Percentiles rank a stretch among this genome's conserved stretches.
Evolutionary conservation across 2,329 filamentous ascomycete genomes (phyloP).

Genomic region (Phoma herbarum): DNA sequence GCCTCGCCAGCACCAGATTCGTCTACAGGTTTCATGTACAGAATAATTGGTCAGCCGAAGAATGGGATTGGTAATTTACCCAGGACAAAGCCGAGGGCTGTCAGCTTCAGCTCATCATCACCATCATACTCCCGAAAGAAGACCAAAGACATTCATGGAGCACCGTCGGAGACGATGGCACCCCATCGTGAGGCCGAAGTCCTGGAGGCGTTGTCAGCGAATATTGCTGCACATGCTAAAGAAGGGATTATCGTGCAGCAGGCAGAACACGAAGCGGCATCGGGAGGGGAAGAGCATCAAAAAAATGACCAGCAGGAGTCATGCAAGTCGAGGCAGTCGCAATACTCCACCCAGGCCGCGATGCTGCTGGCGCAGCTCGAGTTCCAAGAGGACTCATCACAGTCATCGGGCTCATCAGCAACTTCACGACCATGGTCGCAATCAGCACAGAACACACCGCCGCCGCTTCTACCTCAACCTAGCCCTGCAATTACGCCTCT

Average conservation of each 20-base stretch:
- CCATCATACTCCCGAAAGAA: slow-evolving; percentile 15
- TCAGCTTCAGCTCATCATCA: slow-evolving; percentile 41
- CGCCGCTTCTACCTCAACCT: slow-evolving; percentile 19
- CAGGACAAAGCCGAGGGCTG: slow-evolving; percentile 30
- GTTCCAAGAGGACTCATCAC: slow-evolving; percentile 42
- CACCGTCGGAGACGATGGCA: background rate
- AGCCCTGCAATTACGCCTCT: slow-evolving; percentile 44
- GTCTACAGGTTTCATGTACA: slow-evolving; percentile 41
- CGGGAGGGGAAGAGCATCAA: slow-evolving; percentile 3
- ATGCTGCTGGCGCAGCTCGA: slow-evolving; percentile 46
- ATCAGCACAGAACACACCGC: slow-evolving; percentile 29
- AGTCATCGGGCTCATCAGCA: slow-evolving; percentile 27
- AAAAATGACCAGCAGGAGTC: slow-evolving; percentile 15
- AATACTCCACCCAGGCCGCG: slow-evolving; percentile 49
- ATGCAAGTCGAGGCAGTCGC: slow-evolving; percentile 29
- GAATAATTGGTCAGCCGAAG: slow-evolving; percentile 30
- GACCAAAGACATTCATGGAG: background rate
- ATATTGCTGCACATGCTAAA: background rate
- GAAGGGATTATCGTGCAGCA: background rate
- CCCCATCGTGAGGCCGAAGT: background rate
- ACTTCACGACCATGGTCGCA: slow-evolving; percentile 31
- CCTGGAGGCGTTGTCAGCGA: background rate
- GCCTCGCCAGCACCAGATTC: slow-evolving; percentile 36
- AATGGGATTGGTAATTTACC: slow-evolving; percentile 7
- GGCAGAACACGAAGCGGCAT: background rate